Evolutionary conservation across 257 asterid species (phyloP), one percentile per base, ranked within the genome.

Genomic region (Ajuga chamaepitys): DNA sequence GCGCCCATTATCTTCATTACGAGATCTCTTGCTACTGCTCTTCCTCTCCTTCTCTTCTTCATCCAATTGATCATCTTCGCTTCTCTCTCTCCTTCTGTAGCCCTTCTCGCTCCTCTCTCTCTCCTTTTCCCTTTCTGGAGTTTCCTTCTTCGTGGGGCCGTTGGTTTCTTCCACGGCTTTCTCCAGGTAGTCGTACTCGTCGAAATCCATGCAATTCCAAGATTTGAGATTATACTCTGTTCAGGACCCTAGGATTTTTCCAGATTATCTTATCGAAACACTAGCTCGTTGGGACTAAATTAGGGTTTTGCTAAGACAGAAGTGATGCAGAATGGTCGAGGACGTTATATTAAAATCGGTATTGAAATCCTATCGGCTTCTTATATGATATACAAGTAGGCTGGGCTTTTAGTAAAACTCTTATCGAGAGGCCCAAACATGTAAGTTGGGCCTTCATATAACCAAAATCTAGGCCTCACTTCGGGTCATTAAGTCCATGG

Each of bases 101-200:
- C 89, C 91, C 77, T 82, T 88, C 42, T 83, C 95, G 70, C 74
- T 72, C 79, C 72, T 83, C 62, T 86, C 95, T 47, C 85, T 61
- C 56, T 82, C 88, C 66, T 70, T 82, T 20, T 85, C 88, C 72
- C 60, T 78, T 60, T 73, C 88, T 70, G 74, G 77, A 22, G 77
- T 62, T 16, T 75, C 87, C 78, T 80, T 65, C 71, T 84, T 89
- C 65, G 87, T 67, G 13, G 86, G 56, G 64, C 76, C 89, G 78
- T 87, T 86, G n/a, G 86, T 82, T 73, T 83, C 97, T 60, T 94
- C 99, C 32, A 94, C 97, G 13, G 95, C 75, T 45, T 86, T 94
- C 79, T 94, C 99, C 25, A 94, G 82, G 80, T 94, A 94, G 37
- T 90, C 99, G 79, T 89, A 89, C 93, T 94, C 99, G 82, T 94